These are phyloP conservation scores for Raffaelea ambrosiae DNA, from an alignment of 2,329 filamentous ascomycete genomes.

Conservation along the genomic window DNA sequence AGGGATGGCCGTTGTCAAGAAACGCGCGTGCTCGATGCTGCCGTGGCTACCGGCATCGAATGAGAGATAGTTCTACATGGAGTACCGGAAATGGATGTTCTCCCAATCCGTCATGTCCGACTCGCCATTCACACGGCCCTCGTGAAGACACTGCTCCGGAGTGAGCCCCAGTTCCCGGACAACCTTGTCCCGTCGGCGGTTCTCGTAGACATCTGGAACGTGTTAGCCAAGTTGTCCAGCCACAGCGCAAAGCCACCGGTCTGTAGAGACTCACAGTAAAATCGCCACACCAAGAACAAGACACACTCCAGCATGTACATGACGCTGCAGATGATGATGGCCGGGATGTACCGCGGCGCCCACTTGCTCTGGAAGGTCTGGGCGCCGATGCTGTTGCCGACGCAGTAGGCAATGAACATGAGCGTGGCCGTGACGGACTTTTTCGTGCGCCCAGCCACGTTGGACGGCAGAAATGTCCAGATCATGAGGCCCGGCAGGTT, in stretches of 20 bases:
- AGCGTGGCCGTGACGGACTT: slow-evolving; percentile 10
- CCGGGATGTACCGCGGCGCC: slow-evolving; percentile 9
- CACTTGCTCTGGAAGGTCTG: slow-evolving; percentile 9
- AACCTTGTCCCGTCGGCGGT: slow-evolving; percentile 2
- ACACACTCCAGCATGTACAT: slow-evolving; percentile 8
- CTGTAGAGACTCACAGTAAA: too few species aligned
- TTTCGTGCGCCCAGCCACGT: slow-evolving; percentile 11
- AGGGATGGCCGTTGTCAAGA: not conserved
- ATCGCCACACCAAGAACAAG: slow-evolving; percentile 6
- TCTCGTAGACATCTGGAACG: slow-evolving; percentile 7
- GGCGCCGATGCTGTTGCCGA: slow-evolving; percentile 10
- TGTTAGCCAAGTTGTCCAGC: not conserved
- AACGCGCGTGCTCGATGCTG: too few species aligned
- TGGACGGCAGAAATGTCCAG: slow-evolving; percentile 10
- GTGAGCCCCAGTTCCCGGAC: slow-evolving; percentile 5
- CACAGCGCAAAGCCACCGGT: not conserved
- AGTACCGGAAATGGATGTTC: slow-evolving; percentile 11
- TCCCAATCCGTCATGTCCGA: slow-evolving; percentile 10
- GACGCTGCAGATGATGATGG: slow-evolving; percentile 9
- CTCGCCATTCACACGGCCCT: slow-evolving; percentile 11
- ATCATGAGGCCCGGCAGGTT: slow-evolving; percentile 7
- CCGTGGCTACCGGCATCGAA: too few species aligned
- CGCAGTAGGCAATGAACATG: slow-evolving; percentile 10
- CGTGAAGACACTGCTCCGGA: slow-evolving; percentile 5
- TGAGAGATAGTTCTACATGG: too few species aligned